Conservation (phyloP, 768 basidiomycete genomes). For the Trametes elegans region DNA sequence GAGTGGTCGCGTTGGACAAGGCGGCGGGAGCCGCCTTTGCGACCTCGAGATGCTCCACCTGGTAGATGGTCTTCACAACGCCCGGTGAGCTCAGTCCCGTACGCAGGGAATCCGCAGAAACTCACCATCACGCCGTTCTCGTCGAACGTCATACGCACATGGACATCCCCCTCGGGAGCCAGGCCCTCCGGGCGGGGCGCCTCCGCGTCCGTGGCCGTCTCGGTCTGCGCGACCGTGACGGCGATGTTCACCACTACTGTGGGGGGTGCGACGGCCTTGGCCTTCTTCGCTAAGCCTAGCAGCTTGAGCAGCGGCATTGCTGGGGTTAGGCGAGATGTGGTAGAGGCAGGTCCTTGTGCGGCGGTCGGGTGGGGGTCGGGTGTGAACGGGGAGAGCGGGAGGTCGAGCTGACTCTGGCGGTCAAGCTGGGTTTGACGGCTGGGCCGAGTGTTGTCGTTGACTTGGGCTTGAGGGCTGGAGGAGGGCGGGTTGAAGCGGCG, state of each 20-base stretch:
- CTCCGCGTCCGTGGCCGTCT: neutral
- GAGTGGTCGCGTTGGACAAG: slow-evolving; percentile 7
- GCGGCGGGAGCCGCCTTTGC: neutral
- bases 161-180: slow-evolving; percentile 1
- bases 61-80: neutral
- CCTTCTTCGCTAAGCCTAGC: slow-evolving; percentile 1
- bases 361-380: no score
- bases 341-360: neutral
- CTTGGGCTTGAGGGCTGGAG: no score
- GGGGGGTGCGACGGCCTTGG: neutral
- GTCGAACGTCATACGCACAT: slow-evolving; percentile 5
- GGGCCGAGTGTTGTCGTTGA: no score
- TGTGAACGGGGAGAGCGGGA: no score
- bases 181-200: neutral
- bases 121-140: slow-evolving; percentile 11
- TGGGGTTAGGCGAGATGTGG: no score
- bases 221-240: neutral
- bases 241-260: neutral
- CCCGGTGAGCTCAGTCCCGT: neutral
- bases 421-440: no score
- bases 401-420: no score
- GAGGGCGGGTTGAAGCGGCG: neutral
- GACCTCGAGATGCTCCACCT: slow-evolving; percentile 4
- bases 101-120: neutral
- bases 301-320: no score